These are phyloP conservation scores for Basidioascus undulatus DNA, from an alignment of 768 basidiomycete species.

Conservation along the genomic window DNA sequence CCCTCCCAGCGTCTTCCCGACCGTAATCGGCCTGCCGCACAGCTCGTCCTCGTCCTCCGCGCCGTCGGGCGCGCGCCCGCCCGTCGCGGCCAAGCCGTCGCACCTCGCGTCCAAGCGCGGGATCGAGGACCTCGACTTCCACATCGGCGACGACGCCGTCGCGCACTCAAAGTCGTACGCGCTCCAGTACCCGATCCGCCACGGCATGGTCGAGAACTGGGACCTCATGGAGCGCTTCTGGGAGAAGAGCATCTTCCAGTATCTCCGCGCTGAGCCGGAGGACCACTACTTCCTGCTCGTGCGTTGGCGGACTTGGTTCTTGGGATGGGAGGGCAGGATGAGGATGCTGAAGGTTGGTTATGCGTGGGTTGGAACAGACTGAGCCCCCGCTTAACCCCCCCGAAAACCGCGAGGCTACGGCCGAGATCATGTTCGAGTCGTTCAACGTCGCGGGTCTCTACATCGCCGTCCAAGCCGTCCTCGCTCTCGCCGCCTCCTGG, in stretches of 20 bases:
- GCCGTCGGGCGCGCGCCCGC: slow-evolving; percentile 25
- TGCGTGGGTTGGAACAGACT: slow-evolving; percentile 46
- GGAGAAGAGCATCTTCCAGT: slow-evolving; percentile 99
- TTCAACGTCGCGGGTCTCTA: slow-evolving; percentile 98
- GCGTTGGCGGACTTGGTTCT: slow-evolving; percentile 20
- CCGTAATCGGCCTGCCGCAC: not conserved
- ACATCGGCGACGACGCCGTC: slow-evolving; percentile 93
- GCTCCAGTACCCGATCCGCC: slow-evolving; percentile 85
- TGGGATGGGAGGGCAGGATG: too few species aligned
- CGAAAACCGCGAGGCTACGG: slow-evolving; percentile 95
- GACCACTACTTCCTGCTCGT: slow-evolving; percentile 96
- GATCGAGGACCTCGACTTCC: slow-evolving; percentile 97
- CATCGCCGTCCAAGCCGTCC: slow-evolving; percentile 94
- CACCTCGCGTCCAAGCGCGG: slow-evolving; percentile 90
- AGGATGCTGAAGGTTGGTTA: too few species aligned
- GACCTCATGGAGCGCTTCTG: slow-evolving; percentile 55
- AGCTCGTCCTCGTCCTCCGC: slow-evolving; percentile 27
- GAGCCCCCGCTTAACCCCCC: slow-evolving; percentile 95
- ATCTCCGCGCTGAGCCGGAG: slow-evolving; percentile 90
- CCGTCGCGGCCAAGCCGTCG: slow-evolving; percentile 61
- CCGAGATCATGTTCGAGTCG: slow-evolving; percentile 98
- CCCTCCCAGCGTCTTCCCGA: not conserved
- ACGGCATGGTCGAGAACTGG: slow-evolving; percentile 84
- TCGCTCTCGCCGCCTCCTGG: slow-evolving; percentile 95
- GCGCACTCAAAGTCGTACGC: slow-evolving; percentile 91